Evolutionary conservation across 768 basidiomycete genomes (phyloP).

Genomic region (Mycena capillaripes): DNA sequence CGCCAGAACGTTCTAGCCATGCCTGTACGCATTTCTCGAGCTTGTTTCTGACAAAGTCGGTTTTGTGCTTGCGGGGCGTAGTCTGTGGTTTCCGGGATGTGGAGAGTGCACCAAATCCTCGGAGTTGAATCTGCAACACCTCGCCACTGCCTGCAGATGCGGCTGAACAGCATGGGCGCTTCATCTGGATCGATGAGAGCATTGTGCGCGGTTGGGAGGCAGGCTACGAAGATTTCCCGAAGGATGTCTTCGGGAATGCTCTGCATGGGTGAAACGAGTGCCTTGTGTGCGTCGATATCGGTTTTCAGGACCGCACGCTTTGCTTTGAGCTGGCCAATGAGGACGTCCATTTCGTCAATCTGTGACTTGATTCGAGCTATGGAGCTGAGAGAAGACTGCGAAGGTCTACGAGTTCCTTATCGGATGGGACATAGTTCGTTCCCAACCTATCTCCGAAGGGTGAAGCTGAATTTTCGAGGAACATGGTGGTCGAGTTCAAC

Average conservation of each 20-base stretch:
- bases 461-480: too few species aligned
- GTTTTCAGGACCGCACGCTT: neutral
- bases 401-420: slow-evolving; percentile 1
- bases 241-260: slow-evolving; percentile 21
- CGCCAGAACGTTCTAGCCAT: neutral
- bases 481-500: too few species aligned
- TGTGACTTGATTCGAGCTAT: neutral
- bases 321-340: neutral
- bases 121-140: slow-evolving; percentile 12
- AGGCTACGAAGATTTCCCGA: slow-evolving; percentile 18
- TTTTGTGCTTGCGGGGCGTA: too few species aligned
- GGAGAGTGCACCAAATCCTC: slow-evolving; percentile 14
- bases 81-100: neutral
- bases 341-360: neutral
- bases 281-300: slow-evolving; percentile 6
- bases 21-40: neutral
- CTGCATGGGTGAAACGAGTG: slow-evolving; percentile 14
- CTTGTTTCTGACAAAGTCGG: neutral
- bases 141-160: slow-evolving; percentile 22
- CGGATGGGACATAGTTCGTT: slow-evolving; percentile 25
- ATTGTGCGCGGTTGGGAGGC: slow-evolving; percentile 15
- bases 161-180: slow-evolving; percentile 21
- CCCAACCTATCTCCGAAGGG: slow-evolving; percentile 20
- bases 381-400: neutral
- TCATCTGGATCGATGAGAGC: slow-evolving; percentile 12